Evolutionary conservation across 345 rosid species (phyloP).

Genomic region (Salix purpurea): DNA sequence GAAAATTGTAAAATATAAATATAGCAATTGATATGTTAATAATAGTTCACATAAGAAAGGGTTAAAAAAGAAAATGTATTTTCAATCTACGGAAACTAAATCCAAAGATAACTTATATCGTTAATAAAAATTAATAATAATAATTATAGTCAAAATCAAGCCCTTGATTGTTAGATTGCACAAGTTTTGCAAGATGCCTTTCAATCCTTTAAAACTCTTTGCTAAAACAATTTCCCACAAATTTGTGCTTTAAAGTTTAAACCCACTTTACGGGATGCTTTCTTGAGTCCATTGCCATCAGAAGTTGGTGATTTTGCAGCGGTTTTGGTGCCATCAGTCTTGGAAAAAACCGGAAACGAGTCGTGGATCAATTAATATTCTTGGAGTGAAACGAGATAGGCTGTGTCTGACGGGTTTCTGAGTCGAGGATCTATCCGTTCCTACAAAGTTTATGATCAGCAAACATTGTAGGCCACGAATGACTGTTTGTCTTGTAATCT

Average conservation of each 20-base stretch:
- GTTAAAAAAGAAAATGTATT: too few species aligned
- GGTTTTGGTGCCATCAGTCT: background rate
- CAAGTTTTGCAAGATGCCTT: background rate
- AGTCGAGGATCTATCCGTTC: background rate
- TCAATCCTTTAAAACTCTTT: background rate
- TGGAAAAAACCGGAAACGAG: background rate
- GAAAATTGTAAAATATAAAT: too few species aligned
- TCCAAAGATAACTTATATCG: too few species aligned
- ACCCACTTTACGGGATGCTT: conserved; percentile 3
- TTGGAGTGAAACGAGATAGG: background rate
- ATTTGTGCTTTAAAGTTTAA: background rate
- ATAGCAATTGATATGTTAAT: too few species aligned
- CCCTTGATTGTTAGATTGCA: background rate
- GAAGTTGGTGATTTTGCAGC: background rate
- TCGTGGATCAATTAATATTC: background rate
- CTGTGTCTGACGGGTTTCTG: background rate
- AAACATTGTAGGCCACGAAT: too few species aligned
- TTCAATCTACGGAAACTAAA: too few species aligned
- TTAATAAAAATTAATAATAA: too few species aligned
- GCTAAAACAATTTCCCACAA: background rate
- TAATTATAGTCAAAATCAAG: background rate
- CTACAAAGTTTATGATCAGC: background rate
- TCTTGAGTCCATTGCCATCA: background rate
- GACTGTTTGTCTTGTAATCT: background rate
- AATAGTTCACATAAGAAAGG: too few species aligned